Conservation (phyloP, 2,329 filamentous ascomycete species). For the Pseudophaeomoniella oleicola region DNA sequence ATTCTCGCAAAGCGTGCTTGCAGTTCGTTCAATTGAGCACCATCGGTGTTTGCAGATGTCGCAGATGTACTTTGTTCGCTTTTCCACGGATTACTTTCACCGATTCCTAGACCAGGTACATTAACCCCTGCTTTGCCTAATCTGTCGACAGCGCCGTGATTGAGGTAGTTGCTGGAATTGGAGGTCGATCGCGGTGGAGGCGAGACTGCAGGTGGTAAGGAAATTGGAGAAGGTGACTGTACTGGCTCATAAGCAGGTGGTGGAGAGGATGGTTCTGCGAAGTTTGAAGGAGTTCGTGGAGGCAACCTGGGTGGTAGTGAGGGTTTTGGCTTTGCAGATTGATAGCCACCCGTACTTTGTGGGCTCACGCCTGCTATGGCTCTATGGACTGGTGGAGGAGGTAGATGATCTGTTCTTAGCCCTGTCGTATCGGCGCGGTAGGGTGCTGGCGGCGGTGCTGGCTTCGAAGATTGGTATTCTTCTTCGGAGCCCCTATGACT, state of each 20-base stretch:
- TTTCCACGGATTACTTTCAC: slow-evolving; percentile 16
- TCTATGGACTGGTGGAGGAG: slow-evolving; percentile 50
- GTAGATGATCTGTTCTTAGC: slow-evolving; percentile 51
- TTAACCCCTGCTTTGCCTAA: slow-evolving; percentile 62
- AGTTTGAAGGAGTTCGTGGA: slow-evolving; percentile 35
- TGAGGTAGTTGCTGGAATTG: slow-evolving; percentile 25
- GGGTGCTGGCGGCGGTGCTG: slow-evolving; percentile 42
- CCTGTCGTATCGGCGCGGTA: slow-evolving; percentile 60
- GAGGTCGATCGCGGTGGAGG: slow-evolving; percentile 8
- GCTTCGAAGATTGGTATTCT: slow-evolving; percentile 22
- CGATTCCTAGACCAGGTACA: slow-evolving; percentile 66
- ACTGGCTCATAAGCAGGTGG: slow-evolving; percentile 31
- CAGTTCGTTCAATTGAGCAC: slow-evolving; percentile 46
- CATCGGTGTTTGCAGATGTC: slow-evolving; percentile 14
- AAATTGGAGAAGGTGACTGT: slow-evolving; percentile 27
- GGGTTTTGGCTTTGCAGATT: slow-evolving; percentile 30
- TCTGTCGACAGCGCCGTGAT: slow-evolving; percentile 47
- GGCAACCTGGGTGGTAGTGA: slow-evolving; percentile 56
- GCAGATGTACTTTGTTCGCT: slow-evolving; percentile 17
- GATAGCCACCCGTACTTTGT: slow-evolving; percentile 13
- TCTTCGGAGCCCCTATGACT: slow-evolving; percentile 11
- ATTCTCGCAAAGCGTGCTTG: slow-evolving; percentile 52
- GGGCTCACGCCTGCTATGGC: slow-evolving; percentile 15
- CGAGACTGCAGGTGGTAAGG: slow-evolving; percentile 3
- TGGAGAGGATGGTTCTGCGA: slow-evolving; percentile 23